Percentiles rank a stretch among this genome's conserved stretches.
phyloP scores from a whole-genome alignment of 2,329 filamentous ascomycete genomes.

The Pyrenochaeta sp. region DNA sequence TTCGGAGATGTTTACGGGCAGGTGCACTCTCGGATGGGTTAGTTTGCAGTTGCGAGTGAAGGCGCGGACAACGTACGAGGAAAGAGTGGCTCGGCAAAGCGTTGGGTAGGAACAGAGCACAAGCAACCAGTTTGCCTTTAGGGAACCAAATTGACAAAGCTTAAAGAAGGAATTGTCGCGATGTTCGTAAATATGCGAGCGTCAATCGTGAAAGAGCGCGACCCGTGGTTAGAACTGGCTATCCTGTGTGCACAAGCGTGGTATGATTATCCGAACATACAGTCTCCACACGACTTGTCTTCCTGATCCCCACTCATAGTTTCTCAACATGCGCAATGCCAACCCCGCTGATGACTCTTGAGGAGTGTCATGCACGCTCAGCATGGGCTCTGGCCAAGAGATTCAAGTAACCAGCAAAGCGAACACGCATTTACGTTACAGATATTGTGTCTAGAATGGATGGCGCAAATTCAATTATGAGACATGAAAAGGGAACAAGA shows the following conservation, averaged over 20 bases:
- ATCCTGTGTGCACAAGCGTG: background rate
- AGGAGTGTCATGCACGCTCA: background rate
- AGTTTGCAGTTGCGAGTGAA: background rate
- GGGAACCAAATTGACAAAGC: background rate
- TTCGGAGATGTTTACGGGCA: background rate
- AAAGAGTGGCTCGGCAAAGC: slow-evolving; percentile 9
- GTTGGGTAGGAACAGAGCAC: background rate
- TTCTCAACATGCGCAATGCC: background rate
- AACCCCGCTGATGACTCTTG: background rate
- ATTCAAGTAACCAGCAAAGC: background rate
- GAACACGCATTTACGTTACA: background rate
- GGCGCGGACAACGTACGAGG: background rate
- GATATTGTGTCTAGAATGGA: too few relatives aligned
- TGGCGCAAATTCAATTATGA: too few relatives aligned
- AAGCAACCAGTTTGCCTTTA: background rate
- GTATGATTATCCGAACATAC: background rate
- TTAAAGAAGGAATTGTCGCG: too few relatives aligned
- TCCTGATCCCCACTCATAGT: background rate
- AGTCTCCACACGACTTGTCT: background rate
- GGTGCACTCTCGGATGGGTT: slow-evolving; percentile 1
- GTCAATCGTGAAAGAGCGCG: background rate
- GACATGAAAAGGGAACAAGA: background rate
- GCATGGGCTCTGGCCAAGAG: background rate
- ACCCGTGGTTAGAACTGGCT: background rate
- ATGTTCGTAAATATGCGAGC: too few relatives aligned